Base-by-base conservation (phyloP, 1,284 basidiomycete genomes). In the Uromyces viciae-fabae region DNA sequence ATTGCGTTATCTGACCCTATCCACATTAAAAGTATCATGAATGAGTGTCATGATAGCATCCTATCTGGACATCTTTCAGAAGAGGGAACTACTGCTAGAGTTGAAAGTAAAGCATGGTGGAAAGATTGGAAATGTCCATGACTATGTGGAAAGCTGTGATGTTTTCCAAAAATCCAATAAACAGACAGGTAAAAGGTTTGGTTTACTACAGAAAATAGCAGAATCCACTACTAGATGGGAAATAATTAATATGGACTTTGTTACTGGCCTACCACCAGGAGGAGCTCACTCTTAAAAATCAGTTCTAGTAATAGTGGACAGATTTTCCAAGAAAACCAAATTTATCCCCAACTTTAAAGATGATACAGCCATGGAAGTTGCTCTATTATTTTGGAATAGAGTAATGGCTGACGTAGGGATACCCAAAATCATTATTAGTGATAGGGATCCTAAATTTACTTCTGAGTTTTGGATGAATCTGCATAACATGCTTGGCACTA, bases 301-400 rank as follows among this genome's bases (percentile, higher is more conserved):
- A 9, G 7, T 38, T 4, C 25, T 60, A 56, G 58, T 75, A 19
- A 40, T 75, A 60, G 31, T 75, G 19, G 56, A 75, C 31, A 17
- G 52, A 8, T 62, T 62, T 43, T 75, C 56, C 19, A 75, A 46
- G 28, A 75, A 36, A 3, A 25, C 54, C 19, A 60, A 40, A 43
- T 75, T 75, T 28, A 5, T 75, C 7, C 52, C 73, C 4, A 40
- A 42, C 11, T 42, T 49, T 36, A 75, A 75, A 25, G 38, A 75
- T 19, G 52, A 25, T 15, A 3, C 73, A 25, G 54, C 73, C 2
- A 75, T 75, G 73, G 52, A 75, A 33, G 62, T 33, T n/a, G 52
- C 56, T 17, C 15, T 62, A 17, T n/a, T 75, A 3, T 75, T 75
- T 28, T 75, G 73, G 73, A 60, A 75, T n/a, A 75, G 73, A 60